Evolutionary conservation across 495 filamentous ascomycete genomes (phyloP).

Genomic region (Trypethelium eluteriae): DNA sequence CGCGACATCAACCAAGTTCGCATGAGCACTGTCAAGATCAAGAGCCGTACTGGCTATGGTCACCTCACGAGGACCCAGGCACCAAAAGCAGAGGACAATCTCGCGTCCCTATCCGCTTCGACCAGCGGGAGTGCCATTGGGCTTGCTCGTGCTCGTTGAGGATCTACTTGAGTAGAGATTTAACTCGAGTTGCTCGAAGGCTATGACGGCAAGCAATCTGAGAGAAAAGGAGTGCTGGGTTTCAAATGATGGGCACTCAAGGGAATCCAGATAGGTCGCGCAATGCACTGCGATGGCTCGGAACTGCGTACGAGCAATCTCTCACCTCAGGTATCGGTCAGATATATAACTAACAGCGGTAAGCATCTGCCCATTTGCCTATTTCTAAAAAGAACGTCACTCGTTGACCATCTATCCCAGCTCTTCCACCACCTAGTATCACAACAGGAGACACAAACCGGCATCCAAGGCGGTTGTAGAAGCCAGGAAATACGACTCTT

Average conservation of each 20-base stretch:
- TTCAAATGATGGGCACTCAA: not conserved
- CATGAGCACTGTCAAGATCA: not conserved
- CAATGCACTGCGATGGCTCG: slow-evolving; percentile 2
- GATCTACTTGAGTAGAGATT: not conserved
- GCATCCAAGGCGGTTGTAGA: not conserved
- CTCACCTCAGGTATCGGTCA: not conserved
- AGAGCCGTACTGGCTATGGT: not conserved
- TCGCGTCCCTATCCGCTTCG: not conserved
- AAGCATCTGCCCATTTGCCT: not conserved
- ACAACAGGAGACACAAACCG: not conserved
- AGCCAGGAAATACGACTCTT: slow-evolving; percentile 16
- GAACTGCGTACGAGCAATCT: not conserved
- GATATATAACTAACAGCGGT: slow-evolving; percentile 4
- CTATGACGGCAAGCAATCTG: not conserved
- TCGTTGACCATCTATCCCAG: not conserved
- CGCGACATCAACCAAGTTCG: not conserved
- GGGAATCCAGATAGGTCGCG: not conserved
- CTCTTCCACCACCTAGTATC: not conserved
- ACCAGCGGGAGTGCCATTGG: slow-evolving; percentile 1
- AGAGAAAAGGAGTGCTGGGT: not conserved
- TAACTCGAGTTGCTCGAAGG: not conserved
- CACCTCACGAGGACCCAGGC: not conserved
- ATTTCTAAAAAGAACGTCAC: not conserved
- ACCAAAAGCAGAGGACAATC: not conserved
- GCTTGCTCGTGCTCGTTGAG: not conserved